phyloP scores from a whole-genome alignment of 345 rosid species.

The Nephelium lappaceum region DNA sequence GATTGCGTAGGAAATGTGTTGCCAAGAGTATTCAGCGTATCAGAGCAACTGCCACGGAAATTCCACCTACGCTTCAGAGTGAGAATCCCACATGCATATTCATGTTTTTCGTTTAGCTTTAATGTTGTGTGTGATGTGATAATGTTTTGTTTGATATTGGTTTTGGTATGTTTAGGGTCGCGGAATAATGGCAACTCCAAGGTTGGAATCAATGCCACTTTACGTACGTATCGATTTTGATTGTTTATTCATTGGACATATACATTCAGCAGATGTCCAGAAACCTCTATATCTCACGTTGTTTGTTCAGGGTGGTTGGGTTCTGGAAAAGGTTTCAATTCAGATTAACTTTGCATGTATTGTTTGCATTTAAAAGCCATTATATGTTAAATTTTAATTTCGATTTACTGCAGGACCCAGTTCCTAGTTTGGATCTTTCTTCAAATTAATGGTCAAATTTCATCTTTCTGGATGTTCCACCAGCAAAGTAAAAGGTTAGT shows the following conservation, averaged over 20 bases:
- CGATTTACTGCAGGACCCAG: conserved; percentile 65
- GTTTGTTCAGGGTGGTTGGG: conserved; percentile 88
- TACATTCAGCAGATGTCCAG: conserved; percentile 73
- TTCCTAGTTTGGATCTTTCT: conserved; percentile 76
- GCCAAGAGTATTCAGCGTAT: conserved; percentile 53
- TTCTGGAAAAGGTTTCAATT: conserved; percentile 74
- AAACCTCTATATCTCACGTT: conserved; percentile 78
- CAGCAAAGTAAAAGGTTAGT: conserved; percentile 87
- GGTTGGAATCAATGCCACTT: conserved; percentile 90
- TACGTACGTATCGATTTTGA: not conserved
- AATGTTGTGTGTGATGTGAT: conserved; percentile 17
- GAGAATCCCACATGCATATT: conserved; percentile 29
- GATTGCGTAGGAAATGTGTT: conserved; percentile 44
- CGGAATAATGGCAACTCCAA: conserved; percentile 59
- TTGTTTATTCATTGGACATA: conserved; percentile 27
- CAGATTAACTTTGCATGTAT: not conserved
- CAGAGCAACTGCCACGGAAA: conserved; percentile 80
- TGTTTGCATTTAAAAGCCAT: conserved; percentile 7
- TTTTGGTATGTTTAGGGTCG: conserved; percentile 51
- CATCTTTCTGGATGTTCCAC: conserved; percentile 96
- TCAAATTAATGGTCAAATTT: conserved; percentile 62
- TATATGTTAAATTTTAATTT: conserved; percentile 6
- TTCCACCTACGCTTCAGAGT: conserved; percentile 68
- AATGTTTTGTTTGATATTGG: conserved; percentile 22
- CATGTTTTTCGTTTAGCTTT: not conserved